A percentile compares a stretch with the other conserved stretches of the same genome.
Conservation (phyloP, 257 asterid species). For the Jaltomata sinuosa region DNA sequence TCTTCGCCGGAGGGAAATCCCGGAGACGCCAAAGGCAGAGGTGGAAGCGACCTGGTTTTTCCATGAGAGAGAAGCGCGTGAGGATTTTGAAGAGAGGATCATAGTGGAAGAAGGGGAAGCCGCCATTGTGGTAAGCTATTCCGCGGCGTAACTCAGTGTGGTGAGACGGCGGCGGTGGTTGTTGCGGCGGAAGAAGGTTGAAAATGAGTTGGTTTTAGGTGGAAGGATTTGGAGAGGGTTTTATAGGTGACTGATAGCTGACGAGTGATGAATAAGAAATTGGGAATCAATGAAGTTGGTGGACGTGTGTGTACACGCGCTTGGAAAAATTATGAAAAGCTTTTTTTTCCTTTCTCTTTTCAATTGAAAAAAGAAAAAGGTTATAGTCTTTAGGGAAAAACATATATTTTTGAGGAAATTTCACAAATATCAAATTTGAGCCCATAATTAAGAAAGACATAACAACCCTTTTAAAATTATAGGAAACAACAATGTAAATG, state of each 20-base stretch:
- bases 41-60: conserved; percentile 22
- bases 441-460: too few relatives aligned
- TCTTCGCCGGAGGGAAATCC: conserved; percentile 22
- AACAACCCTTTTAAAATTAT: too few relatives aligned
- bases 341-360: too few relatives aligned
- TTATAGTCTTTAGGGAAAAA: too few relatives aligned
- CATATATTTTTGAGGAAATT: too few relatives aligned
- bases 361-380: too few relatives aligned
- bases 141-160: conserved; percentile 1
- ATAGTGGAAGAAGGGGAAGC: conserved; percentile 38
- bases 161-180: neutral
- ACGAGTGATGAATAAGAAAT: neutral
- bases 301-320: neutral
- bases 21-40: conserved; percentile 29
- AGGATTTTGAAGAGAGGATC: conserved; percentile 24
- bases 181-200: neutral
- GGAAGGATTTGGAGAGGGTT: neutral
- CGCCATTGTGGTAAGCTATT: conserved; percentile 35
- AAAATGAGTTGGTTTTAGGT: neutral
- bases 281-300: neutral
- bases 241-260: neutral
- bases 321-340: neutral
- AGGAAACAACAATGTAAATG: too few relatives aligned
- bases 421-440: too few relatives aligned
- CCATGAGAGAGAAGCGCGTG: conserved; percentile 29